Base-by-base conservation (phyloP, 306 rosid species). In the Malus sylvestris region DNA sequence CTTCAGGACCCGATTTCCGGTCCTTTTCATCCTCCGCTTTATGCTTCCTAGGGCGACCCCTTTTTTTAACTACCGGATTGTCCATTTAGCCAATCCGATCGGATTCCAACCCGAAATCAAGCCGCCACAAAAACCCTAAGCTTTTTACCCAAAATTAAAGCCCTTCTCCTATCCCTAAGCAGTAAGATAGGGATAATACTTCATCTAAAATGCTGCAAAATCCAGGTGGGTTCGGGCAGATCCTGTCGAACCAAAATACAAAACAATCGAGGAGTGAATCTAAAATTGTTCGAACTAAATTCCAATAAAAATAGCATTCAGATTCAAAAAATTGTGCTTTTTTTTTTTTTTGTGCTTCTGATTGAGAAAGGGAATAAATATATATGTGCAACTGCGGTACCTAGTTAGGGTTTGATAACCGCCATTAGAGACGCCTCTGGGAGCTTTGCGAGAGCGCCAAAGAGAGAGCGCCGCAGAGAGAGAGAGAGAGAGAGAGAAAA, bases 41-140 rank as follows among this genome's bases (percentile, higher is more conserved):
- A 82, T 93, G 78, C 70, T 96, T 96, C 84, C 96, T 79, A 7
- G 99, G 99, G 10, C 99, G 90, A n/a, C 99, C 99, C 60, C 99
- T 88, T 79, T 93, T 80, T 87, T 88, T 87, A 3, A 44, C 82
- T 19, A 76, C 90, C 18, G 91, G 86, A 11, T 86, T 77, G n/a
- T 95, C 99, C 99, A 91, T 95, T 25, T 40, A n/a, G 64, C 38
- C 72, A 11, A 80, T 67, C 19, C 20, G 67, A 71, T 55, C 67
- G 68, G 62, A 70, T 68, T 78, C 78, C 33, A 78, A 18, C 61
- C 68, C 74, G 29, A 62, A 78, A 67, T 13, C 65, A 55, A 51
- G 25, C 73, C 53, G 77, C 74, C 42, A 23, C 30, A 67, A 32
- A 75, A 45, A 8, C 51, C 70, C 83, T 81, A 73, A 38, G 70